Base-by-base conservation (phyloP, 345 rosid species). In the Alliaria petiolata region DNA sequence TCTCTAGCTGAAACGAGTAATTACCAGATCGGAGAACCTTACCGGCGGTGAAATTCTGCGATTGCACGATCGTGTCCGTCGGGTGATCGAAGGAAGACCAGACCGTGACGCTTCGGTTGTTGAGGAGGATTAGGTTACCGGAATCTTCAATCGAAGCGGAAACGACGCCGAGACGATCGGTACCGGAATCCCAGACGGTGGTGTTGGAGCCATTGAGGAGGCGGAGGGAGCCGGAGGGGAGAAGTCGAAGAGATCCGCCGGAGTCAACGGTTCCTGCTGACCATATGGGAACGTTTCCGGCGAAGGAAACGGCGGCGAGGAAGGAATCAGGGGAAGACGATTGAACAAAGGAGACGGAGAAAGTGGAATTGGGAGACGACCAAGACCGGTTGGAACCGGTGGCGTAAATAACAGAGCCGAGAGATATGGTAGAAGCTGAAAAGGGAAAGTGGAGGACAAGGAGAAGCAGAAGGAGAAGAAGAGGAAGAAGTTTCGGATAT, bases 71-170 rank as follows among this genome's bases (percentile, higher is more conserved):
- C 1, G 87, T 83, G 31, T 85, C 83, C 3, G 85, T 79, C 2
- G 95, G 88, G 58, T 83, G 19, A 4, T 78, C 72, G 70, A 91
- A 91, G 46, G 85, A 79, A 14, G 95, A 88, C 97, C 97, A 91
- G 30, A 84, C 78, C 0, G 78, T 4, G 14, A 42, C 51, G 52
- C 43, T 67, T 6, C 61, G 61, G 11, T 77, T 80, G 3, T 71
- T 56, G 15, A 83, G 75, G 35, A 91, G 83, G 9, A n/a, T 36
- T n/a, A 88, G 71, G 70, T 80, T 76, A 35, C 97, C 92, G 31
- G 72, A 77, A 62, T 86, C 92, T 56, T 84, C 79, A 45, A 88
- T 80, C 3, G 86, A 60, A 9, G 84, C 89, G 12, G 80, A 69
- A 34, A 71, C 67, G 51, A 83, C 89, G 17, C 91, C 89, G 3